Evolutionary conservation across 768 basidiomycete species (phyloP).

Genomic region (Amanita exitialis): DNA sequence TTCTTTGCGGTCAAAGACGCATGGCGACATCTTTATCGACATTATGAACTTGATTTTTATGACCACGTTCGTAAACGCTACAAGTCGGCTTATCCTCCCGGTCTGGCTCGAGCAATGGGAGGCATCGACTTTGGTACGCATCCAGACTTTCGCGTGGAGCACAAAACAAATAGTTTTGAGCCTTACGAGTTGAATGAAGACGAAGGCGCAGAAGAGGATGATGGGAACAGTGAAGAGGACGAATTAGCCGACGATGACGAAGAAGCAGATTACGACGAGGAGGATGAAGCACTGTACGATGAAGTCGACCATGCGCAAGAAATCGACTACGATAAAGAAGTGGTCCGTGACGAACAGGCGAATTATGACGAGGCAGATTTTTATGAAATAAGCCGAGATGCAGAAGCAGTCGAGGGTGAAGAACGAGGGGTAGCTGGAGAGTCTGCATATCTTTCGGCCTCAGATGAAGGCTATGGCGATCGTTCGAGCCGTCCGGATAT

Average conservation of each 20-base stretch:
- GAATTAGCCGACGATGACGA: not conserved
- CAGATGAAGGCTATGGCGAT: not conserved
- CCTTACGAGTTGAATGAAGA: not conserved
- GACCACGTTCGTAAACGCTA: not conserved
- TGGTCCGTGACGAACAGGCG: too few relatives aligned
- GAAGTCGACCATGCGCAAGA: too few relatives aligned
- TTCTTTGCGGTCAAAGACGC: constrained; percentile 1
- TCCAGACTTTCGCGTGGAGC: not conserved
- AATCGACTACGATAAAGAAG: too few relatives aligned
- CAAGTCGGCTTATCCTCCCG: not conserved
- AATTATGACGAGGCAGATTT: not conserved
- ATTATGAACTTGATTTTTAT: not conserved
- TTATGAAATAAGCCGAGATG: not conserved
- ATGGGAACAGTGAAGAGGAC: not conserved
- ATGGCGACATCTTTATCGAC: not conserved
- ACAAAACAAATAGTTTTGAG: not conserved
- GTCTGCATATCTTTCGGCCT: not conserved
- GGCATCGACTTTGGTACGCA: not conserved
- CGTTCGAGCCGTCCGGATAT: not conserved
- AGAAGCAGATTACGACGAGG: too few relatives aligned
- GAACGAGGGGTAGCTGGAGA: not conserved
- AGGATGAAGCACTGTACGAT: too few relatives aligned
- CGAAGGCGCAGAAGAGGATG: not conserved
- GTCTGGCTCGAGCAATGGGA: not conserved
- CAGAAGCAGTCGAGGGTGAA: not conserved